Base-by-base conservation (phyloP, 2,329 filamentous ascomycete genomes). In the Hypoxylon sp. region DNA sequence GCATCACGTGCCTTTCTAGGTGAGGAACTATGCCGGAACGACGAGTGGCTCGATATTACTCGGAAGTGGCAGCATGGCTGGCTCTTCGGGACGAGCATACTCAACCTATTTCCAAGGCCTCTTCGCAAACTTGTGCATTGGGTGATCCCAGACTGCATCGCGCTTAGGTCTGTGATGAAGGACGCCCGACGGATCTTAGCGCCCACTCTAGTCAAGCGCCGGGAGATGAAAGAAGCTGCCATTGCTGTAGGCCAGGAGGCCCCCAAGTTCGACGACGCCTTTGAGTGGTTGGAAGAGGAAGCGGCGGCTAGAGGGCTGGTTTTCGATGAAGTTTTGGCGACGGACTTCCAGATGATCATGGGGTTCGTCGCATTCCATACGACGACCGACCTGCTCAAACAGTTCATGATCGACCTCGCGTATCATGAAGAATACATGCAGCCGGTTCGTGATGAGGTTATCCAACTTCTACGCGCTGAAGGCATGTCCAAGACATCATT, bases 1-100 rank as follows among this genome's bases (percentile, higher is more conserved):
- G 84, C 84, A 0, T 81, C 83, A 0, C 78, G 82, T 8, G 77
- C 84, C 8, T 85, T 86, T 54, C 69, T 86, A 2, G 84, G 84
- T 4, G 67, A 77, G 2, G 75, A 80, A 29, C 72, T 84, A 6
- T 82, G 81, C 71, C 79, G 80, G 21, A 76, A 85, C 62, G 71
- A 80, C 17, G 76, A 79, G 15, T 86, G 84, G 83, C 73, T 85
- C 11, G 59, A 77, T 0, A 76, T 82, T 50, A 75, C 79, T 53
- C 71, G 80, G 70, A 70, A 78, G 48, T 84, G 82, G 69, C 78
- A 80, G 8, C 58, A 78, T 8, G 72, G 79, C 55, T 69, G 72
- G 52, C 72, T 82, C 70, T 46, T 61, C 55, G 75, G 76, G 37
- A 52, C 77, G 59, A 24, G 76, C 56, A 58, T 72, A 24, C 75